phyloP scores from a whole-genome alignment of 208 protist species.

The Angomonas deanei region DNA sequence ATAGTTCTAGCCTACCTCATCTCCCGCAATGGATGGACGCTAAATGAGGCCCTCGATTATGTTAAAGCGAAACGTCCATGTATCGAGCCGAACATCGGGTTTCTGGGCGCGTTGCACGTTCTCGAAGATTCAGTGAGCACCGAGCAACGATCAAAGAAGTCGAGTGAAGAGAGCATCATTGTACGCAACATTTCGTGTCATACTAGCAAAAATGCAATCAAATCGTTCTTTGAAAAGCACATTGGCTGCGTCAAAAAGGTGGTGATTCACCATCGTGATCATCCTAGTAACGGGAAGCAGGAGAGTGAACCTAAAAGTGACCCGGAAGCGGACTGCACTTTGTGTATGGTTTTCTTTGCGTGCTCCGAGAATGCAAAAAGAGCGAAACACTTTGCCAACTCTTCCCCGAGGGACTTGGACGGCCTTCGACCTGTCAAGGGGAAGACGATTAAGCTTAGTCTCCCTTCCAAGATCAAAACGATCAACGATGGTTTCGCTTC shows the following conservation, averaged over 20 bases:
- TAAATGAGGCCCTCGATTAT: conserved; percentile 77
- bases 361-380: conserved; percentile 52
- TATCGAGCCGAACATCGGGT: conserved; percentile 78
- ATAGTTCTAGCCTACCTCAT: conserved; percentile 86
- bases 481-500: conserved; percentile 6
- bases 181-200: conserved; percentile 20
- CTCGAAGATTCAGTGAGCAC: conserved; percentile 56
- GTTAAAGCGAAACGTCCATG: conserved; percentile 40
- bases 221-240: conserved; percentile 55
- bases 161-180: conserved; percentile 45
- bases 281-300: not conserved
- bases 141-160: conserved; percentile 39
- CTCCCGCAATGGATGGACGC: conserved; percentile 72
- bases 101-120: conserved; percentile 63
- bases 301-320: not conserved
- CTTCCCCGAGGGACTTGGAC: conserved; percentile 21
- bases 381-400: conserved; percentile 17
- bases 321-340: not conserved
- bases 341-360: conserved; percentile 76
- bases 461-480: conserved; percentile 40
- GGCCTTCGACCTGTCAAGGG: conserved; percentile 25
- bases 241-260: conserved; percentile 70
- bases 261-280: conserved; percentile 23
- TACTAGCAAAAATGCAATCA: conserved; percentile 20
- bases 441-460: conserved; percentile 54